phyloP scores from a whole-genome alignment of 768 basidiomycete genomes.

The Tylopilus rubrobrunneus region DNA sequence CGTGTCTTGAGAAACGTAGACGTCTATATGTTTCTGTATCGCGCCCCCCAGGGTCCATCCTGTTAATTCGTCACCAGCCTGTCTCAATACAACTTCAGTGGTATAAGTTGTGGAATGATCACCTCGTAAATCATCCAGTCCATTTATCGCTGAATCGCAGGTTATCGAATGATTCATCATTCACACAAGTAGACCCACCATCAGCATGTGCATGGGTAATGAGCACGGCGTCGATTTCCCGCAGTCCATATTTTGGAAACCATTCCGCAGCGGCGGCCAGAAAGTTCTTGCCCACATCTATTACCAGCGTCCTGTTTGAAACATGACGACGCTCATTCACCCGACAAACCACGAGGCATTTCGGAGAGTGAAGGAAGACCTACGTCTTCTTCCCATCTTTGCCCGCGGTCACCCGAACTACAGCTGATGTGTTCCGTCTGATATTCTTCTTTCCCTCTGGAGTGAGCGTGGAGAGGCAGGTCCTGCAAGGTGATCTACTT shows the following conservation, averaged over 20 bases:
- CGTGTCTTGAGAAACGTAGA: slow-evolving; percentile 67
- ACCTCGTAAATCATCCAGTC: slow-evolving; percentile 86
- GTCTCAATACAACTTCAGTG: background rate
- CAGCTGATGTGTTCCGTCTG: slow-evolving; percentile 77
- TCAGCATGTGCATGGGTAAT: slow-evolving; percentile 90
- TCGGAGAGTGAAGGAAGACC: slow-evolving; percentile 19
- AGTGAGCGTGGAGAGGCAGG: slow-evolving; percentile 63
- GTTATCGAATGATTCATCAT: background rate
- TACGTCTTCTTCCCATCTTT: slow-evolving; percentile 46
- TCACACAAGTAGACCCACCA: slow-evolving; percentile 35
- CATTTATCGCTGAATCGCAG: slow-evolving; percentile 67
- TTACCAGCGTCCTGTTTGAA: slow-evolving; percentile 62
- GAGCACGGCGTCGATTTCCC: slow-evolving; percentile 69
- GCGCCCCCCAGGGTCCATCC: slow-evolving; percentile 68
- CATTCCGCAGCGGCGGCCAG: slow-evolving; percentile 50
- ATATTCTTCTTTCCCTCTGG: slow-evolving; percentile 80
- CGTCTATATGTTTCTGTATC: slow-evolving; percentile 70
- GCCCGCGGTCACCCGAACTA: slow-evolving; percentile 45
- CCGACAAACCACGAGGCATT: background rate
- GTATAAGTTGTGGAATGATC: slow-evolving; percentile 11
- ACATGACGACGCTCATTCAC: background rate
- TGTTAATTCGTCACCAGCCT: slow-evolving; percentile 23
- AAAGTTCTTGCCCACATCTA: slow-evolving; percentile 87
- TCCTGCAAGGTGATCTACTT: slow-evolving; percentile 47
- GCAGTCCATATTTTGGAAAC: slow-evolving; percentile 71